Percentiles rank a stretch among this genome's conserved stretches.
These are phyloP conservation scores for Triadica sebifera DNA, from an alignment of 345 rosid genomes.

Conservation along the genomic window DNA sequence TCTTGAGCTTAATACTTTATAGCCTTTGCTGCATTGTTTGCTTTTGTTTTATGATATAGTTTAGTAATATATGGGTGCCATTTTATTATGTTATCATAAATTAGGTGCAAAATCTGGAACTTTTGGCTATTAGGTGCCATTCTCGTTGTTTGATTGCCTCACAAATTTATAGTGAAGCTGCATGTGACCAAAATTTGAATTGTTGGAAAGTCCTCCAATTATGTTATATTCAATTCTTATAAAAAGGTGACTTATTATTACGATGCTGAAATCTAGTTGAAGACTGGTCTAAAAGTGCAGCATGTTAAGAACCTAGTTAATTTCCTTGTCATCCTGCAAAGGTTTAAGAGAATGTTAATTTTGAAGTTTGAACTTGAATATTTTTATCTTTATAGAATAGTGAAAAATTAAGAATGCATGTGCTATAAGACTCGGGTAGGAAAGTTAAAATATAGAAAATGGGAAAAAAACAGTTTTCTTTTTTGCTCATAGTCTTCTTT, in stretches of 20 bases:
- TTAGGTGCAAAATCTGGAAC: not conserved
- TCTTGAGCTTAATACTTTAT: slow-evolving; percentile 12
- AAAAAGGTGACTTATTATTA: not conserved
- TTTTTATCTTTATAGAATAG: not conserved
- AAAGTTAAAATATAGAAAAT: not conserved
- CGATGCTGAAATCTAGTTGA: not conserved
- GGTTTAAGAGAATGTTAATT: not conserved
- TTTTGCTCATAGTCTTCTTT: not conserved
- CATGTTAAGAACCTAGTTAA: not conserved
- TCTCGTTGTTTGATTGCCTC: not conserved
- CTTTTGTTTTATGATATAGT: not conserved
- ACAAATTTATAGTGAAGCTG: not conserved
- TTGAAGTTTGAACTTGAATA: not conserved
- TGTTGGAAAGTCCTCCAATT: not conserved
- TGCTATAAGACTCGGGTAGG: not conserved
- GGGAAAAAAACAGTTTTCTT: not conserved
- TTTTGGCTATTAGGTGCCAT: not conserved
- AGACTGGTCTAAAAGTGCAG: not conserved
- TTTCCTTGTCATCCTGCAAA: not conserved
- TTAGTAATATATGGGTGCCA: slow-evolving; percentile 5
- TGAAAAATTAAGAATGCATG: not conserved
- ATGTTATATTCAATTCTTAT: not conserved
- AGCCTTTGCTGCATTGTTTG: slow-evolving; percentile 1
- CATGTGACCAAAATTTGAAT: not conserved
- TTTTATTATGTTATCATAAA: not conserved